These are phyloP conservation scores for Paramecium tetraurelia DNA, from an alignment of 73 alveolate genomes.

Conservation along the genomic window DNA sequence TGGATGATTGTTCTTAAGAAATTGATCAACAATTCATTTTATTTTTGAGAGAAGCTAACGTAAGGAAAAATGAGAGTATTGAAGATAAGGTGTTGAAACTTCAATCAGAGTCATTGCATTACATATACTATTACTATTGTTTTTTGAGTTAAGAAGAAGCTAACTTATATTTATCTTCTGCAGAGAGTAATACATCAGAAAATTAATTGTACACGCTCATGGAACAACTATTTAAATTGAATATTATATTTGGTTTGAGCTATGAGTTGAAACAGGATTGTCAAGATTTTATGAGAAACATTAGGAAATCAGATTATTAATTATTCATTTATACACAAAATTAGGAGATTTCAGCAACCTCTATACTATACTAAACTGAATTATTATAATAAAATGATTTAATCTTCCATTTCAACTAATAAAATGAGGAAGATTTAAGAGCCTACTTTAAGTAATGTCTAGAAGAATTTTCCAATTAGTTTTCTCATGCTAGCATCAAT, in stretches of 20 bases:
- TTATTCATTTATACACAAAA: background rate
- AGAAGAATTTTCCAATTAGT: background rate
- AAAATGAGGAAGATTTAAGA: slow-evolving; percentile 29
- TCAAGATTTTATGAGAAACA: background rate
- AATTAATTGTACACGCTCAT: background rate
- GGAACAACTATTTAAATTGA: background rate
- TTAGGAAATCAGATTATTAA: background rate
- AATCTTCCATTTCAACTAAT: background rate
- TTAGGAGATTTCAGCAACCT: background rate
- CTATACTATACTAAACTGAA: background rate
- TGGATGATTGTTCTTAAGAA: background rate
- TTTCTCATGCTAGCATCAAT: background rate
- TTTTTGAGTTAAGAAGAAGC: background rate
- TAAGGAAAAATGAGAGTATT: background rate
- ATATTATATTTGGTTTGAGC: background rate
- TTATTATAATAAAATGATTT: background rate
- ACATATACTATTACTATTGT: background rate
- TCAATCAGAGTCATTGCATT: background rate
- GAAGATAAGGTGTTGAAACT: background rate
- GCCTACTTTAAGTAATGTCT: slow-evolving; percentile 3
- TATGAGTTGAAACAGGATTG: background rate
- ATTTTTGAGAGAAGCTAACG: background rate
- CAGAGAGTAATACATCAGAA: background rate
- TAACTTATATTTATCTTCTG: background rate
- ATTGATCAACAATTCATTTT: background rate